Evolutionary conservation across 352 stramenopile species (phyloP).

Genomic region (Phytophthora parvispora): DNA sequence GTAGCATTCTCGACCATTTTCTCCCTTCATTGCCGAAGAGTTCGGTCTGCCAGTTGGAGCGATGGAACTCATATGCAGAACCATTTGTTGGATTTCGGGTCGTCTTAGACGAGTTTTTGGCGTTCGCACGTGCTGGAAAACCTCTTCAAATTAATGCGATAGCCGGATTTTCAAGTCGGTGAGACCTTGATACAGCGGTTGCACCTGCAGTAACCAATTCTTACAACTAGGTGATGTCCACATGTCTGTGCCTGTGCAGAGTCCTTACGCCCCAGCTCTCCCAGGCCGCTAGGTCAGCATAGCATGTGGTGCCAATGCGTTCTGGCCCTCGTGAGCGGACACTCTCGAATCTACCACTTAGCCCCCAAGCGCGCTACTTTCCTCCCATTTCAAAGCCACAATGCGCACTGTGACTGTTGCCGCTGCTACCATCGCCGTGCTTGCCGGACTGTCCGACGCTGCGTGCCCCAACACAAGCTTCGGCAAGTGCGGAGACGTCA

Average conservation of each 20-base stretch:
- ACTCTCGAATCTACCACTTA: constrained; percentile 13
- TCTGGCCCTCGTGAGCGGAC: neutral
- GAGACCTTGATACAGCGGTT: neutral
- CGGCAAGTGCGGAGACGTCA: constrained; percentile 33
- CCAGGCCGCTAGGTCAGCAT: neutral
- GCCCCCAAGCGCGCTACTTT: neutral
- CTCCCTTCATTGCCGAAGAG: neutral
- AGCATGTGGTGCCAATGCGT: neutral
- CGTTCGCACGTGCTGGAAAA: constrained; percentile 5
- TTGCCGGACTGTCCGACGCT: constrained; percentile 14
- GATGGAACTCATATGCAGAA: constrained; percentile 24
- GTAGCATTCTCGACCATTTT: neutral
- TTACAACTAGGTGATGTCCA: constrained; percentile 3
- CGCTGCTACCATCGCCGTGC: constrained; percentile 1
- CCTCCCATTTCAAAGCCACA: constrained; percentile 1
- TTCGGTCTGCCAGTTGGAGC: constrained; percentile 10
- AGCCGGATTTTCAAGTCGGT: constrained; percentile 8
- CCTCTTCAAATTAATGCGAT: constrained; percentile 10
- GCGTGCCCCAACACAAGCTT: constrained; percentile 23
- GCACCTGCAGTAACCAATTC: constrained; percentile 11
- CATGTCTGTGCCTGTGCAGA: neutral
- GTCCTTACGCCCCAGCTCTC: constrained; percentile 3
- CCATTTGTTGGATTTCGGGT: constrained; percentile 18
- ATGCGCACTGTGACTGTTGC: constrained; percentile 10
- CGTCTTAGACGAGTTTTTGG: constrained; percentile 1